A percentile compares a stretch with the other conserved stretches of the same genome.
Conservation (phyloP, 1,139 yeast genomes). For the Geotrichum klebahnii region DNA sequence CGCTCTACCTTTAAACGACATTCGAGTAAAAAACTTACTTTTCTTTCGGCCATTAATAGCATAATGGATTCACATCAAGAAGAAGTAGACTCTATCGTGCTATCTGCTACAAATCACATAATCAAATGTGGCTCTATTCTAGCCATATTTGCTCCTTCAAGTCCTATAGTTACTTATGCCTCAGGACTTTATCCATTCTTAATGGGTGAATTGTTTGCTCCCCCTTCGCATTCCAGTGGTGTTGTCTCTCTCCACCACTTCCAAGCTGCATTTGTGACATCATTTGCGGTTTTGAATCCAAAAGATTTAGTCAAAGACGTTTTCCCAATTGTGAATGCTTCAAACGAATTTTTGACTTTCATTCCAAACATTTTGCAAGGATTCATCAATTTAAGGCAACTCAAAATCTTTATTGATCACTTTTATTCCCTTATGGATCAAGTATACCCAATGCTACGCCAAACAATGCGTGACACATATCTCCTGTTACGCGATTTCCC, state of each 20-base stretch:
- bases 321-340: conserved; percentile 11
- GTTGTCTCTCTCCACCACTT: conserved; percentile 12
- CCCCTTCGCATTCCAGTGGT: conserved; percentile 7
- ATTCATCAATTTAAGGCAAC: conserved; percentile 18
- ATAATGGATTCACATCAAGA: conserved; percentile 5
- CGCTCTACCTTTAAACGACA: conserved; percentile 12
- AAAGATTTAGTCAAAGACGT: conserved; percentile 17
- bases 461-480: conserved; percentile 22
- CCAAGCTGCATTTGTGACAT: conserved; percentile 22
- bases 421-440: conserved; percentile 13
- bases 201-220: conserved; percentile 18
- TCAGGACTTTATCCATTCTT: conserved; percentile 18
- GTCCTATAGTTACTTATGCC: conserved; percentile 20
- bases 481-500: conserved; percentile 18
- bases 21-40: conserved; percentile 9
- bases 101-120: conserved; percentile 12
- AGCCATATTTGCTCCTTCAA: background rate
- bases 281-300: conserved; percentile 20
- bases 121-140: conserved; percentile 16
- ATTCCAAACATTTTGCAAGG: conserved; percentile 23
- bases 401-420: conserved; percentile 12
- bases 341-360: conserved; percentile 1
- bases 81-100: conserved; percentile 1
- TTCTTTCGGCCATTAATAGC: conserved; percentile 19
- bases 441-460: conserved; percentile 13